Base-by-base conservation (phyloP, 176 grass and related monocot species). In the Tuctoria greenei region DNA sequence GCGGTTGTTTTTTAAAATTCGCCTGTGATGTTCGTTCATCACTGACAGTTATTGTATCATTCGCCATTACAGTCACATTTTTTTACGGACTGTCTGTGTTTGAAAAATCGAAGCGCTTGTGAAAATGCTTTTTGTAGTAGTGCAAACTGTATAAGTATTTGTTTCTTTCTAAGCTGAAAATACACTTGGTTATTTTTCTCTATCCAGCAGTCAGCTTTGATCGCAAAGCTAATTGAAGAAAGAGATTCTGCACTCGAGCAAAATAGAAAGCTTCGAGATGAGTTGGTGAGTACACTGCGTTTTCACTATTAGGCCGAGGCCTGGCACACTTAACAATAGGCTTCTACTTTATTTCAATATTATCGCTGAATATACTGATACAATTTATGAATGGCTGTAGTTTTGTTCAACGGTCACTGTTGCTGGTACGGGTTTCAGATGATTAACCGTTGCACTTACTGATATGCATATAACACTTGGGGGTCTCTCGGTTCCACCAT, bases 221-320 rank as follows among this genome's bases (percentile, higher is more conserved):
- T 90, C 71, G 56, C 70, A 83, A 86, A 79, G 69, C 58, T 90
- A 47, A 80, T 47, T 0, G 70, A 90, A 66, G 88, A 83, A 79
- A 90, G 51, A 50, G 78, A 86, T 71, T 86, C 83, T 80, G 88
- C 79, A 59, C 71, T 86, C 34, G 79, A 86, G 59, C 49, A 90
- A 79, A 90, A 86, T 56, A 86, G 62, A 58, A 90, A 67, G 49
- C 83, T 86, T 86, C 74, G 2, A 54, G 76, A 45, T 2, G 83
- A 90, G 39, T 71, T 90, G 88, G 88, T 86, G 55, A 86, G 88
- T 83, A 75, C 34, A 70, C 47, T 45, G 21, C 36, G 59, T 36
- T 56, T 75, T 16, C 43, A 63, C n/a, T n/a, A n/a, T n/a, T 55
- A 55, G 16, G 36, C 1, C 5, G 16, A 15, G 14, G 45, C 2